Percentiles rank a stretch among this genome's conserved stretches.
These are phyloP conservation scores for Cryptosporidium sp. DNA, from an alignment of 169 alveolate species.

Conservation along the genomic window DNA sequence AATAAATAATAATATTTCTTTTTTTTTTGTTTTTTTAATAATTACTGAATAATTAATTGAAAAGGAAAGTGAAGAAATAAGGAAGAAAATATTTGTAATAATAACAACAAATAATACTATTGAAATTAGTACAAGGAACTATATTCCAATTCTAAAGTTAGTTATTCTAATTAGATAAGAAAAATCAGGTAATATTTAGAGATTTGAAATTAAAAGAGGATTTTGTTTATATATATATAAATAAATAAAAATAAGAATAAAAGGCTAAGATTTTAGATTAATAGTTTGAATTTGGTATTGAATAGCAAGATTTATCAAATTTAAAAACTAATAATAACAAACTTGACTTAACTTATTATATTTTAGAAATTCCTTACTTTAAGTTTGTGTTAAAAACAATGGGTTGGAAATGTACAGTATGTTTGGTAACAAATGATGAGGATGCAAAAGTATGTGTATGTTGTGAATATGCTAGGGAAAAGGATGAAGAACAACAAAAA, in stretches of 20 bases:
- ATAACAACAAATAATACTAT: not conserved
- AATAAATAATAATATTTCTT: no score
- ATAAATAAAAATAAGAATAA: no score
- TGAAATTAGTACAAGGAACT: not conserved
- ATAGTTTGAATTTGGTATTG: not conserved
- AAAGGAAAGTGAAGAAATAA: not conserved
- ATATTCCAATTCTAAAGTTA: no score
- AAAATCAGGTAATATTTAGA: no score
- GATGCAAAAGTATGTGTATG: conserved; percentile 63
- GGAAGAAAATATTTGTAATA: not conserved
- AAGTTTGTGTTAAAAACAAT: not conserved
- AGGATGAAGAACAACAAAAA: not conserved
- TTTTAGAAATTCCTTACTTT: no score
- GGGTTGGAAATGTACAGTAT: conserved; percentile 74
- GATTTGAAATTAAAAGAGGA: not conserved
- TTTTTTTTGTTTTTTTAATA: no score
- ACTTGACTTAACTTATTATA: no score
- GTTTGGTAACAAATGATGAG: conserved; percentile 68
- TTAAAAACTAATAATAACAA: no score
- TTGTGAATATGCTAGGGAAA: conserved; percentile 51
- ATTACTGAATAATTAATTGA: no score
- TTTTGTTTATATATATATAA: no score
- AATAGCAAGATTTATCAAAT: not conserved
- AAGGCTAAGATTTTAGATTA: no score
- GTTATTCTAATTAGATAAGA: no score